Evolutionary conservation across 768 basidiomycete species (phyloP), one percentile per base, ranked within the genome.

Genomic region (Xerocomellus amylosporus): DNA sequence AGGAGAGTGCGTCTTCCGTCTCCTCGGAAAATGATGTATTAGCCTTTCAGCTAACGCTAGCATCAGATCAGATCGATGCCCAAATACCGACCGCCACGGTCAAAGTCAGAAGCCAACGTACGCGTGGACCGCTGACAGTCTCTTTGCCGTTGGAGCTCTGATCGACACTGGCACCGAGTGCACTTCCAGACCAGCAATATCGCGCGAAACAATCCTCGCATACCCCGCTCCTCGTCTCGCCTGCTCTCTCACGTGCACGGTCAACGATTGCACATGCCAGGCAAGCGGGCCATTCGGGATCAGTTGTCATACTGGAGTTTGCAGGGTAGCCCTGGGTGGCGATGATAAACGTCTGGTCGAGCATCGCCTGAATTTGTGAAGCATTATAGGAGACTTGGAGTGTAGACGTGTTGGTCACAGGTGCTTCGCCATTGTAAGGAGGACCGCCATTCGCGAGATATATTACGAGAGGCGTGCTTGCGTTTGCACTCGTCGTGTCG

Each of bases 401-500:
- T 10, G 79, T 80, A 10, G 71, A 62, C 0, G 71, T 75, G 68
- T 82, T 81, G 7, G 78, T 79, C 9, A 73, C 48, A 8, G 73
- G 62, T n/a, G 66, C 60, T 22, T 69, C 60, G 19, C 74, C 68
- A 31, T 77, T 67, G 53, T 64, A 70, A 40, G 75, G 76, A 2
- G 75, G 67, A 5, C 77, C 78, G 28, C 81, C 80, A 59, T 79
- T 81, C 1, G 83, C 82, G n/a, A 84, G 66, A 66, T 86, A 86
- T 51, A 85, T 74, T 15, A 85, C 58, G 37, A 84, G 63, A 3
- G 83, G 82, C 5, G 73, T 74, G 39, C 65, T 69, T 0, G 55
- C 59, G 22, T 61, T 66, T 44, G 59, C 59, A 24, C 47, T 63
- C 39, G 56, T 63, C 39, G 56, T 58, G 8, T 72, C 58, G 59